Evolutionary conservation across 345 rosid species (phyloP), one percentile per base, ranked within the genome.

Genomic region (Chamaenerion angustifolium): DNA sequence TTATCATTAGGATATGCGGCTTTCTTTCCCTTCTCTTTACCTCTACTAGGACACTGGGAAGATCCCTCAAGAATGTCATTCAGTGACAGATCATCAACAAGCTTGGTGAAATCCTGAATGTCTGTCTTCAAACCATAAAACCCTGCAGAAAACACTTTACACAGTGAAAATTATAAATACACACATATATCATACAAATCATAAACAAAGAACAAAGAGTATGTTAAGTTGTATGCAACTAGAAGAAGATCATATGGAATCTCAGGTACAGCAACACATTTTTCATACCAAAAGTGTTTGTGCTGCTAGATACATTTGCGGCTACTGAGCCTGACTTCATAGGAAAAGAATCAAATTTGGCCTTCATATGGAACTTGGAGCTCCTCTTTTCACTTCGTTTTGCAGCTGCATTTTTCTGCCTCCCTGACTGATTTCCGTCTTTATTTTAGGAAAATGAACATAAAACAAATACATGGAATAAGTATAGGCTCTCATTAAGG

Each of bases 41-140:
- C 72, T 64, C 73, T 61, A 61, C 57, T 61, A 45, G 81, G 79
- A 54, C 75, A 73, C 58, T 83, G 65, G 44, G 55, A 74, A 54
- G 82, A 63, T 65, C 88, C 95, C 60, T 74, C 79, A 75, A 92
- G 93, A 62, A 92, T 86, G 57, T 79, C 83, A 18, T 64, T 67
- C 67, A 92, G 48, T 40, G 96, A 77, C 12, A 87, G 43, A 59
- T 87, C 89, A 59, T 79, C 93, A 10, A 82, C 51, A 63, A 74
- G 93, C 68, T 82, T 71, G 43, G 89, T 78, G 58, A 87, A 61
- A 55, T 87, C 96, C 27, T 64, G 63, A 55, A 72, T 60, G 56
- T 77, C 93, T 21, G 88, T 68, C 81, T 87, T 92, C 77, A 87
- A 62, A 55, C 95, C 98, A 72, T 79, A 82, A 21, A 71, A 57